These are phyloP conservation scores for Pichia kudriavzevii DNA, from an alignment of 1,139 yeast genomes.

Conservation along the genomic window DNA sequence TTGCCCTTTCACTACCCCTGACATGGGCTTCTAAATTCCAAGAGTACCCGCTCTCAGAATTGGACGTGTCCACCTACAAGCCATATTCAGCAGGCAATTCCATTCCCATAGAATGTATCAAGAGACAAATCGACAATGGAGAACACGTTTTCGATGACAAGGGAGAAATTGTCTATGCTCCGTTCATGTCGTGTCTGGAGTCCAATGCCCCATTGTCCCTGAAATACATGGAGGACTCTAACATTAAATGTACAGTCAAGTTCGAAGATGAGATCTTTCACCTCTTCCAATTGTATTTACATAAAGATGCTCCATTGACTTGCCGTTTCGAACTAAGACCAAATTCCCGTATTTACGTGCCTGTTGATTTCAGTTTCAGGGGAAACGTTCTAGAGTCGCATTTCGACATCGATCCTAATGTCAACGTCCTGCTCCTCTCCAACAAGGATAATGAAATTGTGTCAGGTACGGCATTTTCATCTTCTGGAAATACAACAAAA, in stretches of 20 bases:
- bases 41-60: slow-evolving; percentile 21
- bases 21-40: slow-evolving; percentile 18
- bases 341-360: slow-evolving; percentile 49
- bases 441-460: slow-evolving; percentile 30
- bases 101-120: slow-evolving; percentile 52
- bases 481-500: slow-evolving; percentile 56
- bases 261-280: slow-evolving; percentile 66
- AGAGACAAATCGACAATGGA: slow-evolving; percentile 65
- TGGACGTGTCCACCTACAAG: slow-evolving; percentile 16
- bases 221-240: slow-evolving; percentile 45
- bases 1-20: slow-evolving; percentile 1
- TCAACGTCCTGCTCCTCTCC: slow-evolving; percentile 47
- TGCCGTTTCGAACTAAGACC: slow-evolving; percentile 53
- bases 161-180: slow-evolving; percentile 48
- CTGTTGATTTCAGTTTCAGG: slow-evolving; percentile 57
- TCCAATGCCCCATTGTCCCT: slow-evolving; percentile 52
- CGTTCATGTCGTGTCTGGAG: slow-evolving; percentile 60
- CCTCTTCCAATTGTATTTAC: slow-evolving; percentile 65
- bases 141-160: slow-evolving; percentile 63
- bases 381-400: slow-evolving; percentile 67
- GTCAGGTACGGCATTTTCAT: slow-evolving; percentile 52
- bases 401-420: slow-evolving; percentile 53
- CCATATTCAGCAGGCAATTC: slow-evolving; percentile 39
- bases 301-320: slow-evolving; percentile 70
- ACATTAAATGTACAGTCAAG: slow-evolving; percentile 52